Evolutionary conservation across 148 eudicot genomes (phyloP).

Genomic region (Oxyria digyna): DNA sequence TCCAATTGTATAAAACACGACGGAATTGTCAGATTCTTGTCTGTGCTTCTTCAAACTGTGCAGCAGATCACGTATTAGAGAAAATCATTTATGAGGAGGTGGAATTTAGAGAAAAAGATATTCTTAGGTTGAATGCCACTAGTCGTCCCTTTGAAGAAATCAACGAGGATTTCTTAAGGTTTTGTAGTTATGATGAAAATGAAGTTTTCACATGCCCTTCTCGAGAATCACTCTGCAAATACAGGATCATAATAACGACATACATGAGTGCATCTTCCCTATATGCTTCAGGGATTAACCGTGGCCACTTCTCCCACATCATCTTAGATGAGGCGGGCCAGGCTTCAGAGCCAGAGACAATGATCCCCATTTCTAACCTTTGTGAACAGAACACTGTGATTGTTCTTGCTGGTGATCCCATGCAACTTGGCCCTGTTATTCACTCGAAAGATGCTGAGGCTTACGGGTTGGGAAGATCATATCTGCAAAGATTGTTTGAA

Average conservation of each 20-base stretch:
- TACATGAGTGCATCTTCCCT: constrained; percentile 62
- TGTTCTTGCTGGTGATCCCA: constrained; percentile 93
- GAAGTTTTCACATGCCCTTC: constrained; percentile 47
- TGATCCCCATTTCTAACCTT: constrained; percentile 74
- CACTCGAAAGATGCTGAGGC: constrained; percentile 52
- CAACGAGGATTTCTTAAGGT: constrained; percentile 26
- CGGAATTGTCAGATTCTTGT: constrained; percentile 34
- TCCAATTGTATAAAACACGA: constrained; percentile 39
- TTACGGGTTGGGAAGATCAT: constrained; percentile 64
- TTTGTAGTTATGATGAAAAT: constrained; percentile 47
- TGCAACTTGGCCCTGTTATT: constrained; percentile 85
- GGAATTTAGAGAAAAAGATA: constrained; percentile 24
- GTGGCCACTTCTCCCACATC: constrained; percentile 75
- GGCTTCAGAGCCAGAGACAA: constrained; percentile 97
- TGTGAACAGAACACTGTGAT: constrained; percentile 37
- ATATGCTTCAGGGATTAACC: constrained; percentile 48
- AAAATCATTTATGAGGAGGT: constrained; percentile 22
- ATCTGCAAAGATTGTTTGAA: constrained; percentile 60
- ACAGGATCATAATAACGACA: constrained; percentile 61
- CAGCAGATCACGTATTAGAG: constrained; percentile 81
- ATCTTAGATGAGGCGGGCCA: constrained; percentile 95
- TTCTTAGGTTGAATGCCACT: constrained; percentile 76
- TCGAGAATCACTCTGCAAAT: constrained; percentile 17
- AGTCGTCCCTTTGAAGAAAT: constrained; percentile 64
- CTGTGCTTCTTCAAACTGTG: constrained; percentile 90